Evolutionary conservation across 2,329 filamentous ascomycete genomes (phyloP), one percentile per base, ranked within the genome.

Genomic region (Dothideomycetidae sp.): DNA sequence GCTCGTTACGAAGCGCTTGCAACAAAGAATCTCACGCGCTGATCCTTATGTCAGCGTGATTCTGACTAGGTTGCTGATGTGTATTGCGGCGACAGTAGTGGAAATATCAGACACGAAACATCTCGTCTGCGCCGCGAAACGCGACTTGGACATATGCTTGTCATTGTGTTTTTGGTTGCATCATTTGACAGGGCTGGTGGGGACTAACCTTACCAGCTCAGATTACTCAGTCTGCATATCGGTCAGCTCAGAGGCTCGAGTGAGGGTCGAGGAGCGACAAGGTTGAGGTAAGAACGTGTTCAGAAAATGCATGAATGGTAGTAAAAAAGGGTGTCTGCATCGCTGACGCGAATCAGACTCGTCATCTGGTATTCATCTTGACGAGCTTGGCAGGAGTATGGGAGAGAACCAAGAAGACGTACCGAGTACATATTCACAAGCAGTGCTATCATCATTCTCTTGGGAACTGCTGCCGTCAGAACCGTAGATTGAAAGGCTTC

Each of bases 101-200:
- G 16, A 14, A 7, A 16, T 31, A 35, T 47, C 45, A 47, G 45
- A 41, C 42, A 39, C 36, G 44, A 46, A 41, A 37, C 46, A 40
- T 56, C 53, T 50, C 54, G 53, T 51, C 43, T 46, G 50, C 47
- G 48, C 54, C 52, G 50, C 48, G 53, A 48, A 54, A 49, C 50
- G 50, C 47, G 49, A 50, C 53, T 57, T 52, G 53, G 55, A 57
- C 55, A 57, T 57, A 57, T 57, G 55, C 55, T 57, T 57, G 54
- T 57, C 55, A 47, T 54, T 54, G 45, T 45, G 49, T 48, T 45
- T 46, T 50, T 36, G 37, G 49, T 46, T 50, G 47, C 52, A 55
- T 53, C 55, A 55, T 53, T 48, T 18, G 35, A 29, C 13, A 23
- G 17, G 40, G 32, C 32, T 30, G 14, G 16, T 18, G 31, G 31